Percentiles rank a stretch among this genome's conserved stretches.
phyloP scores from a whole-genome alignment of 768 basidiomycete genomes.

The Phanerochaete carnosa region DNA sequence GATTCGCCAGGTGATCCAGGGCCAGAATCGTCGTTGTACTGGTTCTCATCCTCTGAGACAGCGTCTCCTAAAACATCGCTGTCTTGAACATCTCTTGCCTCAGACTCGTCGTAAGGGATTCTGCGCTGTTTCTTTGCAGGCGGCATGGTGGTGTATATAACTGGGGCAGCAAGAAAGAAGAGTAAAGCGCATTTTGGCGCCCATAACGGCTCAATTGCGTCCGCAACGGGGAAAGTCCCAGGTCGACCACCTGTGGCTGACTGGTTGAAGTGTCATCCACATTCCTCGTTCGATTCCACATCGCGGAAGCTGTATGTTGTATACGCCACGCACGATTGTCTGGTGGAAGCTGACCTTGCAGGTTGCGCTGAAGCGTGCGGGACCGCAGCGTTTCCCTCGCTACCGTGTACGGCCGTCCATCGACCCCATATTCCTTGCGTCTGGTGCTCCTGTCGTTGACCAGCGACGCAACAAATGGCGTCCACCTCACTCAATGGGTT shows the following conservation, averaged over 20 bases:
- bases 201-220: not conserved
- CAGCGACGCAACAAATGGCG: slow-evolving; percentile 21
- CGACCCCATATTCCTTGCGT: not conserved
- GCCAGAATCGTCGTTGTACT: slow-evolving; percentile 21
- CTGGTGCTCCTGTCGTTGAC: not conserved
- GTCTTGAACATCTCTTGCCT: slow-evolving; percentile 24
- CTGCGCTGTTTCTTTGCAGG: slow-evolving; percentile 53
- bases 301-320: not conserved
- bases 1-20: slow-evolving; percentile 19
- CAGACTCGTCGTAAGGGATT: slow-evolving; percentile 18
- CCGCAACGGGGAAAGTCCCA: not conserved
- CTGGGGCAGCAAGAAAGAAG: not conserved
- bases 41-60: slow-evolving; percentile 18
- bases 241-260: not conserved
- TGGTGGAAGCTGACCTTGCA: not conserved
- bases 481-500: slow-evolving; percentile 31
- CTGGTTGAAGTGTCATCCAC: not conserved
- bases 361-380: not conserved
- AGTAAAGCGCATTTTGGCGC: not conserved
- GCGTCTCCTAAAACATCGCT: slow-evolving; percentile 6
- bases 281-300: not conserved
- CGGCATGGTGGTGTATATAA: slow-evolving; percentile 36
- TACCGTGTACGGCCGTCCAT: not conserved
- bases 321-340: not conserved
- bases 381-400: not conserved